Base-by-base conservation (phyloP, 225 moss, liverwort and hornwort genomes). In the Lunularia cruciata region DNA sequence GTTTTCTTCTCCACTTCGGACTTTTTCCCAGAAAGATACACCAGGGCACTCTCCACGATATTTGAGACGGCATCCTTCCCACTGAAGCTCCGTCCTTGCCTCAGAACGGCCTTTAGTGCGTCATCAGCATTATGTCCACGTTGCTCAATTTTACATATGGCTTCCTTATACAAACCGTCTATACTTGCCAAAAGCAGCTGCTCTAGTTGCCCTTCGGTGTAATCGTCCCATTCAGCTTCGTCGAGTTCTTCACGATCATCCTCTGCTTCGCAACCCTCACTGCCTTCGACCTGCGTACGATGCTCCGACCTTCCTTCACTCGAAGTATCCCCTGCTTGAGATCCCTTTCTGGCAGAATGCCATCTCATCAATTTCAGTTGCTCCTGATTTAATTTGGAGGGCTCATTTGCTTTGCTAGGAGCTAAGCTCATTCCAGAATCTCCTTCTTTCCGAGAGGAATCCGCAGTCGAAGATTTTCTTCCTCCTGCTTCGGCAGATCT, bases 171-270 rank as follows among this genome's bases (percentile, higher is more conserved):
- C 37, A 80, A 35, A 12, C 73, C 60, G 32, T 77, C 77, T 70
- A 84, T 62, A 52, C 46, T 74, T 49, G 72, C 71, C 63, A 79
- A 66, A 2, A 84, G 74, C 70, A 84, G 63, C 31, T 84, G 77
- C 71, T 80, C 80, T 47, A 84, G 74, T 75, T 84, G 80, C 4
- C 71, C 70, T 32, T 84, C 83, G 28, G 83, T 77, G 19, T 70
- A 68, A 55, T 77, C 80, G 22, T 77, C 80, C 73, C 74, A 84
- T 45, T 74, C 77, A 26, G 37, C 65, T 48, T 70, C 79, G 45
- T 76, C 76, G 35, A 63, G 71, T 46, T 82, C 82, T 19, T 65
- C 67, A 28, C 45, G 32, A 19, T 78, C 75, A 4, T 79, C 76
- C 23, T 72, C 75, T 30, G 68, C 80, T 39, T 77, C 73, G 18